Base-by-base conservation (phyloP, 768 basidiomycete species). In the Lactarius hengduanensis region DNA sequence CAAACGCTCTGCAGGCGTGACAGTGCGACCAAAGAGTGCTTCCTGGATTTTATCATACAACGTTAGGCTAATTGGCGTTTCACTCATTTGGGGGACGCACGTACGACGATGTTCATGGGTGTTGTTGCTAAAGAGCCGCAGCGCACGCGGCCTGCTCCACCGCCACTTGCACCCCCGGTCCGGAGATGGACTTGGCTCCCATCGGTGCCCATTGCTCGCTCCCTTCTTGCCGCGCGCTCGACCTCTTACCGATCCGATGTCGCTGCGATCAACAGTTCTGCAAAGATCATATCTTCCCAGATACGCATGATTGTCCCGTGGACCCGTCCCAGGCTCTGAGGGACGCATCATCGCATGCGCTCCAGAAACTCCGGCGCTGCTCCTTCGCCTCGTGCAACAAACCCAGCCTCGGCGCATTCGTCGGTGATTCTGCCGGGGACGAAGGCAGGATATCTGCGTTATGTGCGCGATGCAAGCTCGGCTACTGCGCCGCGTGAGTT, bases 1-100 rank as follows among this genome's bases (percentile, higher is more conserved):
- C 69, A 99, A 84, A 64, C 95, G 89, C 78, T 99, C 97, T 30
- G 96, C 96, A 20, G 97, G 97, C 20, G 96, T 98, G 34, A 97
- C 85, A 1, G 92, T 88, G 57, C 94, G 89, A 11, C 96, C 96
- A 76, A 98, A 98, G 53, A 98, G 87, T 0, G 92, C 88, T 82
- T 98, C 96, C 95, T 98, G n/a, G 64, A 40, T 40, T 40, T 1
- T 1, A 5, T 45, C 20, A 50, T 9, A n/a, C 47, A n/a, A 20
- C 18, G 70, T 70, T 18, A 74, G 26, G 26, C 10, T n/a, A 26
- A 22, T 50, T 64, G 8, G 45, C 5, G 40, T 28, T 40, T 55
- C n/a, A 18, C 28, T 34, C 18, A n/a, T 30, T 7, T 50, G n/a
- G 13, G 20, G 26, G 56, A 41, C 38, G 38, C 16, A 77, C 85